phyloP scores from a whole-genome alignment of 306 rosid genomes.

The Acacia acuminata region DNA sequence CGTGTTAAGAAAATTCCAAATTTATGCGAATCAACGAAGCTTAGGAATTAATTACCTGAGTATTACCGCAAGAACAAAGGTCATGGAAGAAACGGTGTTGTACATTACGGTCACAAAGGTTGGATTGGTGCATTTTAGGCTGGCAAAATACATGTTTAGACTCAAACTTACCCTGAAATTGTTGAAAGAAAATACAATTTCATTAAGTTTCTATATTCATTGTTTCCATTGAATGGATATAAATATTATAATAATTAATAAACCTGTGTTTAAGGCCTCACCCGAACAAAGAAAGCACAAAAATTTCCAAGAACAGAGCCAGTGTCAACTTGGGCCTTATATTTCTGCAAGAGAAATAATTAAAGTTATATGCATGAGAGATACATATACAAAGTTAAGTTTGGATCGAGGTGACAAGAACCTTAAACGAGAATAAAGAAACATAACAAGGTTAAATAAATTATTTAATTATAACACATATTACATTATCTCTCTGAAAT shows the following conservation, averaged over 20 bases:
- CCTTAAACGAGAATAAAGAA: not conserved
- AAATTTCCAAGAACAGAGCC: slow-evolving; percentile 50
- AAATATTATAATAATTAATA: not conserved
- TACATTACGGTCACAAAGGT: slow-evolving; percentile 49
- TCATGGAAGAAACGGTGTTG: slow-evolving; percentile 57
- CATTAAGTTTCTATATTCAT: not conserved
- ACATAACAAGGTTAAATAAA: no score
- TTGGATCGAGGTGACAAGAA: no score
- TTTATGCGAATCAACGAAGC: not conserved
- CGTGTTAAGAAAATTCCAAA: not conserved
- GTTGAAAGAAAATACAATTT: not conserved
- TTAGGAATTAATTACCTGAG: slow-evolving; percentile 34
- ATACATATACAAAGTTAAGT: not conserved
- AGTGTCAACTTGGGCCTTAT: slow-evolving; percentile 52
- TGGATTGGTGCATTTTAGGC: slow-evolving; percentile 54
- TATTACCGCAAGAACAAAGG: slow-evolving; percentile 50
- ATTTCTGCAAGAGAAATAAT: slow-evolving; percentile 34
- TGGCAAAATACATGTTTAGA: not conserved
- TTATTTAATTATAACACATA: no score
- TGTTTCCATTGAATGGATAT: not conserved
- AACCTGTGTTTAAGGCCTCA: not conserved
- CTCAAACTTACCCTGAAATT: slow-evolving; percentile 48
- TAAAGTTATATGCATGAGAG: not conserved
- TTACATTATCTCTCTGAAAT: no score
- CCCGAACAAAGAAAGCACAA: slow-evolving; percentile 60